phyloP scores from a whole-genome alignment of 129 eudicot species.

The Centrapalus pauciflorus region DNA sequence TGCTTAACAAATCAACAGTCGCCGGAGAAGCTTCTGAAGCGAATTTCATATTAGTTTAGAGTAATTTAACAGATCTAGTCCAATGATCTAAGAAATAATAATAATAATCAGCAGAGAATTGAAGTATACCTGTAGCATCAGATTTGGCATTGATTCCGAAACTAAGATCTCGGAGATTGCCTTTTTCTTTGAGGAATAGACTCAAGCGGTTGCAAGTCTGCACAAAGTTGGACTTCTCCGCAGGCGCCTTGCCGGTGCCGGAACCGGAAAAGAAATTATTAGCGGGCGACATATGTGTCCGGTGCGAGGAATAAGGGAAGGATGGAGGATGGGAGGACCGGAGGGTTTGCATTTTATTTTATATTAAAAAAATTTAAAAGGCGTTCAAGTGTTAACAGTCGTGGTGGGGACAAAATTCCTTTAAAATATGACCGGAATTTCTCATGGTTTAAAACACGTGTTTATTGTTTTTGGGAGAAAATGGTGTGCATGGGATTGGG shows the following conservation, averaged over 20 bases:
- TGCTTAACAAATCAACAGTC: conserved; percentile 23
- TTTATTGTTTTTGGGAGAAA: conserved; percentile 20
- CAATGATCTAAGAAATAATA: not conserved
- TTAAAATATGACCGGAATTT: not conserved
- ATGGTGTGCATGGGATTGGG: too few species aligned
- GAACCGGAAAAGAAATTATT: conserved; percentile 13
- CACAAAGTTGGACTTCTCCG: conserved; percentile 34
- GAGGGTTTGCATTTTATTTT: not conserved
- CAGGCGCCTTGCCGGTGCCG: conserved; percentile 19
- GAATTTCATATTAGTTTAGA: not conserved
- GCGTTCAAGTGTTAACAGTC: not conserved
- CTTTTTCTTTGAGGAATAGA: conserved; percentile 46
- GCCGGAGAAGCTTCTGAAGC: conserved; percentile 21
- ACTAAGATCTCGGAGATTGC: conserved; percentile 34
- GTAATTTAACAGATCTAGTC: not conserved
- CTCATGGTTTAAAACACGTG: conserved; percentile 25
- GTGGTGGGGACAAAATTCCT: conserved; percentile 16
- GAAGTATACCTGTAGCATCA: conserved; percentile 24
- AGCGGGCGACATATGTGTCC: conserved; percentile 30
- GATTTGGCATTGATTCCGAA: conserved; percentile 31
- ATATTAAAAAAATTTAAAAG: conserved; percentile 9
- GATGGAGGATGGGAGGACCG: not conserved
- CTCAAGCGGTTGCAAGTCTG: conserved; percentile 54
- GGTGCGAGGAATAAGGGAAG: not conserved
- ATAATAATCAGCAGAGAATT: not conserved